Base-by-base conservation (phyloP, 768 basidiomycete genomes). In the Mycena sanguinolenta region DNA sequence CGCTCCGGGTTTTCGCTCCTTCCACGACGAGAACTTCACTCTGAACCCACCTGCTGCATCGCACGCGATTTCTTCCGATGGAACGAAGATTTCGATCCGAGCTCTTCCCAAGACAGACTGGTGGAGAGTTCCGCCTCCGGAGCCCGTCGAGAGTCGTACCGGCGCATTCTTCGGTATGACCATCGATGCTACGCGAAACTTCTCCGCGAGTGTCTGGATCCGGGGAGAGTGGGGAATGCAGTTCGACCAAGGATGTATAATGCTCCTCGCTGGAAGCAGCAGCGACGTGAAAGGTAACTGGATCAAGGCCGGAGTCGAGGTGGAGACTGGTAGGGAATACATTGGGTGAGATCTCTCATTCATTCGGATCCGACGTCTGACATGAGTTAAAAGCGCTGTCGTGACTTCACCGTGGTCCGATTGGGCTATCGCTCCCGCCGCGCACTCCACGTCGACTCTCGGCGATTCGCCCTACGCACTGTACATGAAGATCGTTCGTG, bases 381-480 rank as follows among this genome's bases (percentile, higher is more conserved):
- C 38, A 28, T 16, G 1, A 39, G 2, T 36, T 21, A 1, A 19
- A 71, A n/a, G 70, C 0, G 70, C 38, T 12, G 70, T 72, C 27
- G 70, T 72, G 9, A 72, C 70, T 21, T 72, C 70, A 8, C 66
- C 70, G 4, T 72, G 70, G 70, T 72, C 70, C 2, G 70, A 72
- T 58, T 72, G 70, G 70, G 49, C 61, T 38, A 71, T 71, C 38
- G 44, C 64, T 7, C 65, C 65, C 2, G 70, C 65, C 8, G 61
- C 8, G n/a, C 65, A 67, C 63, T 72, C 70, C 8, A 67, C 70
- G 0, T 67, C 65, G 23, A 72, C 66, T 27, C 49, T 65, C 32
- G 61, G 55, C 4, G 58, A 64, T 10, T 63, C 65, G n/a, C 12
- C 65, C 2, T 67, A 68, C 34, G 57, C 70, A 28, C 16, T 67